These are phyloP conservation scores for Persicaria maculosa DNA, from an alignment of 148 eudicot species.

Conservation along the genomic window DNA sequence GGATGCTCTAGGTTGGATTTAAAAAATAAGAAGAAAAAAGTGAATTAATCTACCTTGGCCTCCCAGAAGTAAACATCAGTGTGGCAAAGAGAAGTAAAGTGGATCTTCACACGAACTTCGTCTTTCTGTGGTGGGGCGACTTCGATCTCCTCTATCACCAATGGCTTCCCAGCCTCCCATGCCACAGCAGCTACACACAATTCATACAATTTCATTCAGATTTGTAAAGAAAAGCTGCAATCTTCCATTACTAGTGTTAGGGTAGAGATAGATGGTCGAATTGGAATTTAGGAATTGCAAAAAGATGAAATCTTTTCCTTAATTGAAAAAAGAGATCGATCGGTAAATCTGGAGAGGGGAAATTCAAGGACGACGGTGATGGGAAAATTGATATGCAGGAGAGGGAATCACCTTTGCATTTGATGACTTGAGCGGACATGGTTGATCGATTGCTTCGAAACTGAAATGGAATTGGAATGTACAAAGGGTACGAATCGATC, in stretches of 20 bases:
- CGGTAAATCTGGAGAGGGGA: no score
- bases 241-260: no score
- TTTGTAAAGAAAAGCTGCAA: no score
- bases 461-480: not conserved
- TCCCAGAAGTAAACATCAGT: slow-evolving; percentile 84
- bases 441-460: not conserved
- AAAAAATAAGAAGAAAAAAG: not conserved
- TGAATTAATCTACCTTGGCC: slow-evolving; percentile 38
- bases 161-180: slow-evolving; percentile 83
- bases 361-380: no score
- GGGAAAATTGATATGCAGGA: no score
- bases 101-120: slow-evolving; percentile 73
- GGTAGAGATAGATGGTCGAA: no score
- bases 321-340: no score
- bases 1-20: no score
- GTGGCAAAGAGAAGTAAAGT: slow-evolving; percentile 67
- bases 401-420: not conserved
- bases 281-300: not conserved
- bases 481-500: not conserved
- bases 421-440: slow-evolving; percentile 1
- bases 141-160: slow-evolving; percentile 68
- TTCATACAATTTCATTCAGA: no score
- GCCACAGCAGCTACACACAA: slow-evolving; percentile 61
- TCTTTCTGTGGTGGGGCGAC: slow-evolving; percentile 73
- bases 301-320: no score